Percentiles rank a stretch among this genome's conserved stretches.
These are phyloP conservation scores for Starmerella stellata DNA, from an alignment of 805 yeast genomes.

Conservation along the genomic window DNA sequence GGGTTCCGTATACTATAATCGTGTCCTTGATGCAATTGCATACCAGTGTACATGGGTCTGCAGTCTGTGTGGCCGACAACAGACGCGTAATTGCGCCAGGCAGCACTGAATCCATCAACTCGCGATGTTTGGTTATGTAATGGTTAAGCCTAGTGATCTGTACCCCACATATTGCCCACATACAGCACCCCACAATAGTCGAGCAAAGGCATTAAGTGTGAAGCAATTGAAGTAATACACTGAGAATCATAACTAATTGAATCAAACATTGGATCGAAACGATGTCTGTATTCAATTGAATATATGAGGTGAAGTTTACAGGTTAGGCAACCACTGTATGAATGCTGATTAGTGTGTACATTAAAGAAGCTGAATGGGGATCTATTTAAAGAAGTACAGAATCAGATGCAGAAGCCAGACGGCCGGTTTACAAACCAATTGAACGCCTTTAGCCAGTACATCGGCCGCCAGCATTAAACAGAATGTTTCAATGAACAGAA, in stretches of 20 bases:
- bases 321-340: no score
- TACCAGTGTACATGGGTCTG: constrained; percentile 18
- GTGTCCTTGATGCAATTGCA: neutral
- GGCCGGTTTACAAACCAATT: constrained; percentile 8
- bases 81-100: constrained; percentile 40
- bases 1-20: neutral
- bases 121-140: no score
- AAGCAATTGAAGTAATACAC: no score
- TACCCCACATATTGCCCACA: no score
- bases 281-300: no score
- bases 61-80: constrained; percentile 46
- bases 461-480: constrained; percentile 7
- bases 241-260: neutral
- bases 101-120: constrained; percentile 24
- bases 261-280: neutral
- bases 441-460: constrained; percentile 1
- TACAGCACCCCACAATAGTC: no score
- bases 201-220: no score
- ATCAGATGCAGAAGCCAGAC: neutral
- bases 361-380: no score
- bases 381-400: neutral
- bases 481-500: constrained; percentile 7
- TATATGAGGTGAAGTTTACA: no score
- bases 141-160: no score
- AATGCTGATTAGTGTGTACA: no score